phyloP scores from a whole-genome alignment of 2,329 filamentous ascomycete genomes.

The Apiospora arundinis region DNA sequence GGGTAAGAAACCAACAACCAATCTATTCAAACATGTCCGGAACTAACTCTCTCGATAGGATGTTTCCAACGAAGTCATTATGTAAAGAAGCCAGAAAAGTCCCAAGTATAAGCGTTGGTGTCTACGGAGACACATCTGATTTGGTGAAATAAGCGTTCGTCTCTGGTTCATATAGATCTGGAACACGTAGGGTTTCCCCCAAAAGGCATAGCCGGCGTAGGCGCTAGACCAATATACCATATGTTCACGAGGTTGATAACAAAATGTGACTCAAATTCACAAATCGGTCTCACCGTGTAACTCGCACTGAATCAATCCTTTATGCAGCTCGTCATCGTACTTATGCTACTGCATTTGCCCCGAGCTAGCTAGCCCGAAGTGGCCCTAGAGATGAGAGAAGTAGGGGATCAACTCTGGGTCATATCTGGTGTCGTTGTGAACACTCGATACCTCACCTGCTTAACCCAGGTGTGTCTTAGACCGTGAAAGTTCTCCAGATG shows the following conservation, averaged over 20 bases:
- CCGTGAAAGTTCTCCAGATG: too few relatives aligned
- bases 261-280: neutral
- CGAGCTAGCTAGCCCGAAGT: neutral
- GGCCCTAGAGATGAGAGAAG: neutral
- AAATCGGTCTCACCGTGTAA: neutral
- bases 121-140: conserved; percentile 3
- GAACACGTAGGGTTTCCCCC: neutral
- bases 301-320: neutral
- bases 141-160: conserved; percentile 6
- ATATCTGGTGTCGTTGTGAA: neutral
- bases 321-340: neutral
- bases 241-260: neutral
- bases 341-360: neutral
- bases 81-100: conserved; percentile 62
- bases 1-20: conserved; percentile 60
- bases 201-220: conserved; percentile 9
- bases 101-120: neutral
- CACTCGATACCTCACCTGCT: neutral
- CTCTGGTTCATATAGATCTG: neutral
- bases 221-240: conserved; percentile 16
- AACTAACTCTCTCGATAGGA: conserved; percentile 63
- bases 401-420: neutral
- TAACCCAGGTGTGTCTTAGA: neutral
- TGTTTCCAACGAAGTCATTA: conserved; percentile 87
- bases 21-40: conserved; percentile 1